phyloP scores from a whole-genome alignment of 1,284 basidiomycete species.

The Ganoderma resinaceum region DNA sequence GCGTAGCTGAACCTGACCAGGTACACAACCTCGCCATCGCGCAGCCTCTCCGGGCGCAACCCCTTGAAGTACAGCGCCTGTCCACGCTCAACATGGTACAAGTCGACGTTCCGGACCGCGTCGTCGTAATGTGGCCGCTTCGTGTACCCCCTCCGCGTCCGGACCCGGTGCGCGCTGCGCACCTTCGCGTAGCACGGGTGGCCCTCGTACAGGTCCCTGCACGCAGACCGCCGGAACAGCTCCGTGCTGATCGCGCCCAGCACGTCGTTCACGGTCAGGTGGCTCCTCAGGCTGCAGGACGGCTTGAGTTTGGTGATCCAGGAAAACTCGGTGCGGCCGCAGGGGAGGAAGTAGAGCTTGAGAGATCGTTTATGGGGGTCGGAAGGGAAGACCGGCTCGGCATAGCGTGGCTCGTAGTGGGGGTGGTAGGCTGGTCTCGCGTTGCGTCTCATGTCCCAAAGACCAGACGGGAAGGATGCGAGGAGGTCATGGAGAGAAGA shows the following conservation, averaged over 20 bases:
- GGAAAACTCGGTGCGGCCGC: constrained; percentile 13
- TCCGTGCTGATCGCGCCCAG: constrained; percentile 13
- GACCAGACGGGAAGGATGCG: constrained; percentile 7
- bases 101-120: constrained; percentile 15
- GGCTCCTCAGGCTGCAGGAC: not conserved
- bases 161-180: constrained; percentile 2
- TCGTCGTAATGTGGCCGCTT: constrained; percentile 6
- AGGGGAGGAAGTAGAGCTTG: constrained; percentile 14
- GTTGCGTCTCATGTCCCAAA: constrained; percentile 14
- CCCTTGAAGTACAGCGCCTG: constrained; percentile 12
- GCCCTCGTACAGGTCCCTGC: constrained; percentile 11
- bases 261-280: constrained; percentile 13
- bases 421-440: constrained; percentile 10
- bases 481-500: constrained; percentile 1
- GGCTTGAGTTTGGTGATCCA: constrained; percentile 6
- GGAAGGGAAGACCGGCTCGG: constrained; percentile 10
- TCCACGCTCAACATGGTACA: constrained; percentile 10
- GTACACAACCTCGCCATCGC: constrained; percentile 12
- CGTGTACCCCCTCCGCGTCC: constrained; percentile 4
- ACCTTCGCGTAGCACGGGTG: constrained; percentile 13
- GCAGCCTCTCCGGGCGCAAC: constrained; percentile 8
- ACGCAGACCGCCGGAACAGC: constrained; percentile 12
- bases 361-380: not conserved
- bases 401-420: constrained; percentile 8
- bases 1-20: constrained; percentile 16